These are phyloP conservation scores for Moricandia arvensis DNA, from an alignment of 345 rosid genomes.

Conservation along the genomic window DNA sequence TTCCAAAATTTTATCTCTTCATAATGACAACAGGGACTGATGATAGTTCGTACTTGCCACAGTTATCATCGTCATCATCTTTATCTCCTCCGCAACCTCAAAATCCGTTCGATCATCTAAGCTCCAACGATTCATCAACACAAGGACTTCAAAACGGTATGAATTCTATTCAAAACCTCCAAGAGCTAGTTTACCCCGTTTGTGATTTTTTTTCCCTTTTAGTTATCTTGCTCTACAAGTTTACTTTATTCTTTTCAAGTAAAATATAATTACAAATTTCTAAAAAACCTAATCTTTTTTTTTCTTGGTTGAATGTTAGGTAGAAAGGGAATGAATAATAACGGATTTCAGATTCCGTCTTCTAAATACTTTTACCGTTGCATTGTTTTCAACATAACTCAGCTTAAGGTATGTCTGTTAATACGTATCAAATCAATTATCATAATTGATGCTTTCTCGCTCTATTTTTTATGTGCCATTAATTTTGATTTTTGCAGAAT, in stretches of 20 bases:
- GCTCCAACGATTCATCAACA: conserved; percentile 31
- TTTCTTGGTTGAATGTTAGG: neutral
- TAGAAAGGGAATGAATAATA: neutral
- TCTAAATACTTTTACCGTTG: neutral
- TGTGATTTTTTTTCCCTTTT: neutral
- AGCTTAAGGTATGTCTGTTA: neutral
- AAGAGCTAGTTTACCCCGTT: neutral
- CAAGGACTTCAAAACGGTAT: conserved; percentile 45
- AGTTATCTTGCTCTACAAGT: neutral
- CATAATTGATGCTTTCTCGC: neutral
- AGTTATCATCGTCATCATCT: neutral
- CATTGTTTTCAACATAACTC: neutral
- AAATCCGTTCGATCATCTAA: conserved; percentile 23
- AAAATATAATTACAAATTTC: neutral
- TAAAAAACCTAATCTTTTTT: neutral
- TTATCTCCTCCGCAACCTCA: neutral
- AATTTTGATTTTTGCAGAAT: conserved; percentile 4
- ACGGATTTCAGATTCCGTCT: neutral
- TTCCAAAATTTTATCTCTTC: neutral
- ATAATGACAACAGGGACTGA: neutral
- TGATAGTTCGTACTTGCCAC: neutral
- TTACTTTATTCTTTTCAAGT: neutral
- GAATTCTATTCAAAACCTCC: neutral
- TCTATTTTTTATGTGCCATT: neutral
- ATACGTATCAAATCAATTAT: neutral